Evolutionary conservation across 495 filamentous ascomycete genomes (phyloP).

Genomic region (Aspergillus panamensis): DNA sequence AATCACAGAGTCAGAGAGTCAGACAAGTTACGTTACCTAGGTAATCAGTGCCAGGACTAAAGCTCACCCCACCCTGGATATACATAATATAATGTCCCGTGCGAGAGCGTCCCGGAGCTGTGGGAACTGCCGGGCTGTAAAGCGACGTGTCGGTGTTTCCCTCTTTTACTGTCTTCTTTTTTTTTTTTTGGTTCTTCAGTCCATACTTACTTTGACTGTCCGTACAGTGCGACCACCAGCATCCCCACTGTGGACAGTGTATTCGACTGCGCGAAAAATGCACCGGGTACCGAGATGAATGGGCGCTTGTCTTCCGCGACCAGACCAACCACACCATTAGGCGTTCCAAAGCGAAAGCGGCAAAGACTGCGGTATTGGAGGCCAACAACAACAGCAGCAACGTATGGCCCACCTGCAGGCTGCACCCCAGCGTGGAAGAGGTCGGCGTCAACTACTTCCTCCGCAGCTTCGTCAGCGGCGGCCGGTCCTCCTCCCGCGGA

Average conservation of each 20-base stretch:
- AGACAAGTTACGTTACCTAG: no score
- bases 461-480: conserved; percentile 30
- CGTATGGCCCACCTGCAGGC: neutral
- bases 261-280: conserved; percentile 26
- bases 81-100: neutral
- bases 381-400: neutral
- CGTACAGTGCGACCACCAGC: conserved; percentile 29
- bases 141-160: conserved; percentile 21
- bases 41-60: no score
- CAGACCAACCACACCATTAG: conserved; percentile 26
- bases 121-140: conserved; percentile 22
- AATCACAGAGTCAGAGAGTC: no score
- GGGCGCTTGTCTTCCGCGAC: conserved; percentile 24
- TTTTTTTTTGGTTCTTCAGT: neutral
- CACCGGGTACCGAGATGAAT: conserved; percentile 31
- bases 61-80: neutral
- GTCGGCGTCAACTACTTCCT: conserved; percentile 38
- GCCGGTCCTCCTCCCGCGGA: conserved; percentile 26
- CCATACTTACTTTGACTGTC: neutral
- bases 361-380: conserved; percentile 3
- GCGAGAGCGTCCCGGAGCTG: conserved; percentile 19
- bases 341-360: conserved; percentile 17
- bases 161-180: neutral
- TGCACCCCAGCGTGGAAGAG: conserved; percentile 22
- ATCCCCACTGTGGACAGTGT: conserved; percentile 32